Conservation (phyloP, 257 asterid species). For the Solanum bulbocastanum region DNA sequence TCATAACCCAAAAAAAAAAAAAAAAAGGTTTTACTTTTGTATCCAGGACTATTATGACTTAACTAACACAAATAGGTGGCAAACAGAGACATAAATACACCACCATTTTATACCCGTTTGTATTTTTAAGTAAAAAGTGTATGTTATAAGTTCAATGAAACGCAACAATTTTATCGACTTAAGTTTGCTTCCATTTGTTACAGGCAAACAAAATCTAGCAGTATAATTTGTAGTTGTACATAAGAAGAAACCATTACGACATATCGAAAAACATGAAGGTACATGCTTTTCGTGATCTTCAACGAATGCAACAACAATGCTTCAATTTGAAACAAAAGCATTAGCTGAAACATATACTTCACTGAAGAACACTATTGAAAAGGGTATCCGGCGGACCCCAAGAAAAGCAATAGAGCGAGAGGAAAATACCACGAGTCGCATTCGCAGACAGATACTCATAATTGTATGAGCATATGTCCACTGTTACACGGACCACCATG, state of each 20-base stretch:
- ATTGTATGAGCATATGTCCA: not conserved
- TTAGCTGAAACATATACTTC: not conserved
- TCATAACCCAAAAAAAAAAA: no score
- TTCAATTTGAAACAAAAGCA: no score
- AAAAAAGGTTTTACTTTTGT: no score
- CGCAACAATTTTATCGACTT: not conserved
- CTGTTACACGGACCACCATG: not conserved
- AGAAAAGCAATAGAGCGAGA: not conserved
- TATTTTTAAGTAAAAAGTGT: not conserved
- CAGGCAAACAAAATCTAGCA: not conserved
- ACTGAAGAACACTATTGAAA: not conserved
- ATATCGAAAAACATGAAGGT: not conserved
- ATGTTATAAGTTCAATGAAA: not conserved
- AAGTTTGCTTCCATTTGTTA: not conserved
- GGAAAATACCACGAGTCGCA: not conserved
- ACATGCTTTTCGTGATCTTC: not conserved
- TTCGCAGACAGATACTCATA: not conserved
- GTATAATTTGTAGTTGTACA: not conserved
- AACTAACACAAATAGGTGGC: not conserved
- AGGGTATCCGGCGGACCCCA: not conserved
- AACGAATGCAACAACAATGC: not conserved
- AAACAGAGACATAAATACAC: not conserved
- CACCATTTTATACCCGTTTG: not conserved
- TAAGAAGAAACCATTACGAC: not conserved
- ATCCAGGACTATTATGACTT: not conserved